phyloP scores from a whole-genome alignment of 2,329 filamentous ascomycete species.

The Trichoderma citrinoviride region DNA sequence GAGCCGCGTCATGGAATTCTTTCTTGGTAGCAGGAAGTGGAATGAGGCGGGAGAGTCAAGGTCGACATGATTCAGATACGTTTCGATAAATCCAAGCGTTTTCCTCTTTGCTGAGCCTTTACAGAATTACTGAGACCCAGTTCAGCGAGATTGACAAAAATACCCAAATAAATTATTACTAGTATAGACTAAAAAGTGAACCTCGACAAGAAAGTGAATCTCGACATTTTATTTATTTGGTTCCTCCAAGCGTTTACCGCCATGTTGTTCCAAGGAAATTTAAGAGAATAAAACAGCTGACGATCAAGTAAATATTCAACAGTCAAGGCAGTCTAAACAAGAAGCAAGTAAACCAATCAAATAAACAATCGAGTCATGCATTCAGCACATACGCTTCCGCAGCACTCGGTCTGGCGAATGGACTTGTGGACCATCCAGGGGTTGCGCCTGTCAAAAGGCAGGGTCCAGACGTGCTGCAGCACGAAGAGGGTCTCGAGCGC shows the following conservation, averaged over 20 bases:
- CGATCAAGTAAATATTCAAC: no score
- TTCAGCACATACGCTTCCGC: not conserved
- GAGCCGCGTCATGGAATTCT: conserved; percentile 31
- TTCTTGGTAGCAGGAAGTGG: not conserved
- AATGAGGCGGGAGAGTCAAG: conserved; percentile 10
- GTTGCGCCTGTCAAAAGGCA: conserved; percentile 32
- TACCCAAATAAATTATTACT: no score
- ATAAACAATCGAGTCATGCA: no score
- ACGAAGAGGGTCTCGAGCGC: conserved; percentile 44
- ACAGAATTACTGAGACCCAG: not conserved
- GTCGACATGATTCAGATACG: not conserved
- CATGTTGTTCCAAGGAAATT: no score
- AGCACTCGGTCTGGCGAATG: conserved; percentile 46
- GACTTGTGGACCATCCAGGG: conserved; percentile 46
- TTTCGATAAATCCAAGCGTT: not conserved
- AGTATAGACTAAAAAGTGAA: no score
- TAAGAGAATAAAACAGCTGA: no score
- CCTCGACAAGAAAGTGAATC: no score
- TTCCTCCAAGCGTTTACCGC: no score
- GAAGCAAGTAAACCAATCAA: rapidly evolving
- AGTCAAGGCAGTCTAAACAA: not conserved
- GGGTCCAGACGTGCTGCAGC: conserved; percentile 43
- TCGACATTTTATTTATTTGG: no score
- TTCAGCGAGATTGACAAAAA: no score
- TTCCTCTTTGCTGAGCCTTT: not conserved